A percentile compares a stretch with the other conserved stretches of the same genome.
These are phyloP conservation scores for Paramecium octaurelia DNA, from an alignment of 73 alveolate species.

Conservation along the genomic window DNA sequence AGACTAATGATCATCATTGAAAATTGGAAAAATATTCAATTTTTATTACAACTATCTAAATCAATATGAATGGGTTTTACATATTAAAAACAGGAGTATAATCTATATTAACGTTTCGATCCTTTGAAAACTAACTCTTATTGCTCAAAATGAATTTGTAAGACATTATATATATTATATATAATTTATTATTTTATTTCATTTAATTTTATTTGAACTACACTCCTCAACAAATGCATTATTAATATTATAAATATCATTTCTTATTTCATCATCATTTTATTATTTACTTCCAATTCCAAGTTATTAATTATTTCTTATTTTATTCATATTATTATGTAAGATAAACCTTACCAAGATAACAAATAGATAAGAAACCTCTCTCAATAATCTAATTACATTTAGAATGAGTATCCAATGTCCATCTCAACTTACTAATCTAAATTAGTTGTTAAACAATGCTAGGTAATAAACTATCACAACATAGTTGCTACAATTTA, in stretches of 20 bases:
- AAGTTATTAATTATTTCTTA: background rate
- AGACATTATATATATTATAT: background rate
- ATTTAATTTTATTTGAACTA: background rate
- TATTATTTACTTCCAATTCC: background rate
- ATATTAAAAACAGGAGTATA: slow-evolving; percentile 1
- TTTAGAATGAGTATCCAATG: background rate
- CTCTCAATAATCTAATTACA: background rate
- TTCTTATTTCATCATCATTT: background rate
- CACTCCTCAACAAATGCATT: background rate
- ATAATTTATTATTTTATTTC: background rate
- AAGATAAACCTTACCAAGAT: background rate
- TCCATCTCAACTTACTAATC: background rate
- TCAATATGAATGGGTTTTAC: background rate
- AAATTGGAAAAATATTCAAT: background rate
- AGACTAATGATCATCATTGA: background rate
- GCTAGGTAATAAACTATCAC: background rate
- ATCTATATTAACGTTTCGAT: background rate
- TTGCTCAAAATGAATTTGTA: background rate
- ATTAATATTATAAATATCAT: background rate
- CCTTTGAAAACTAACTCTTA: background rate
- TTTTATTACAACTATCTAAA: background rate
- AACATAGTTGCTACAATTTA: background rate
- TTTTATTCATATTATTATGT: background rate
- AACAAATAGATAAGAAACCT: background rate
- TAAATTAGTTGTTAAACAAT: background rate